Conservation (phyloP, 306 rosid species). For the Medicago arabica region DNA sequence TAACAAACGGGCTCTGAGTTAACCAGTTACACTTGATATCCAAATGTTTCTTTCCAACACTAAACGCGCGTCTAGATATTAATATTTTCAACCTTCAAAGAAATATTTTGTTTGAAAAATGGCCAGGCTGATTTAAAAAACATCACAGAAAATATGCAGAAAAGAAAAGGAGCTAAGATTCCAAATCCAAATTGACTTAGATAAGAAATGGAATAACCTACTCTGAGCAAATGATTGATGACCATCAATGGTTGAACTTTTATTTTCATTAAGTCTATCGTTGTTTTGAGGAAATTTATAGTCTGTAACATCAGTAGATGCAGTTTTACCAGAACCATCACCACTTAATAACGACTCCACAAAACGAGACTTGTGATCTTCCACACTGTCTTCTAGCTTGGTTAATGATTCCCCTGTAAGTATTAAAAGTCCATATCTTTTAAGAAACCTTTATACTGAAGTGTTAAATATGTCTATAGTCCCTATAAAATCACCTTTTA, state of each 20-base stretch:
- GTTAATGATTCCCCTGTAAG: slow-evolving; percentile 72
- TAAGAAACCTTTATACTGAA: slow-evolving; percentile 28
- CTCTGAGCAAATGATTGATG: slow-evolving; percentile 54
- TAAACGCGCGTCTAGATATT: not conserved
- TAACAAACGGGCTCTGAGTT: not conserved
- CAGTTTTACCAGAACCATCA: slow-evolving; percentile 53
- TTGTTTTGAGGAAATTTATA: slow-evolving; percentile 42
- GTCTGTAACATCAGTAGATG: slow-evolving; percentile 50
- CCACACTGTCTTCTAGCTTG: slow-evolving; percentile 71
- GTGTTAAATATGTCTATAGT: not conserved
- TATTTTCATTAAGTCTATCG: slow-evolving; percentile 47
- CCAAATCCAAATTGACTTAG: slow-evolving; percentile 33
- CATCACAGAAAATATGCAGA: slow-evolving; percentile 1
- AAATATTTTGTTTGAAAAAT: not conserved
- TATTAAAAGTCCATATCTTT: slow-evolving; percentile 31
- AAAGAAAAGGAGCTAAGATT: slow-evolving; percentile 29
- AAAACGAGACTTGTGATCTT: slow-evolving; percentile 79
- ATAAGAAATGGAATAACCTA: slow-evolving; percentile 52
- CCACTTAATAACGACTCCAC: slow-evolving; percentile 77
- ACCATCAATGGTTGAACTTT: slow-evolving; percentile 44
- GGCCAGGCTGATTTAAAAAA: slow-evolving; percentile 8
- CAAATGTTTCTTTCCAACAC: slow-evolving; percentile 3
- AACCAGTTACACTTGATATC: not conserved
- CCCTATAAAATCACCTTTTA: slow-evolving; percentile 3
- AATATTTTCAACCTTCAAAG: not conserved